Evolutionary conservation across 2,329 filamentous ascomycete species (phyloP), one percentile per base, ranked within the genome.

Genomic region (Talaromyces sp.): DNA sequence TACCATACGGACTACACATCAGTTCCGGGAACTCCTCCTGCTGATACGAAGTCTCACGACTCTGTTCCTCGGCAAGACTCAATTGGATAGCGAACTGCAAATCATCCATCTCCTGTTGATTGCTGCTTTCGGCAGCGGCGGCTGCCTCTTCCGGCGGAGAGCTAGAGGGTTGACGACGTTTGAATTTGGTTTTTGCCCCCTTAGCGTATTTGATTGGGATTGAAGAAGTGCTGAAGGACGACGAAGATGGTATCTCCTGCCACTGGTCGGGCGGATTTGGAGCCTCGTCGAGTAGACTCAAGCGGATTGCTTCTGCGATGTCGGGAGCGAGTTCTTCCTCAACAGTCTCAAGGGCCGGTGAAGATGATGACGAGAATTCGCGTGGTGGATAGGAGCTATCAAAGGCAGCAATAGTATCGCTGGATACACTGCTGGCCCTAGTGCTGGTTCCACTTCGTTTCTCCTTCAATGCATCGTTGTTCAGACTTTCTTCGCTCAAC

Each of bases 11-110:
- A 2, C 67, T 53, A 1, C 69, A 68, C 11, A 61, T 65, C 27
- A 75, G 70, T 8, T 68, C 67, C 5, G 76, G 77, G 17, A 76
- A 78, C 38, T 77, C 75, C n/a, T 76, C 74, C 54, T 67, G 67
- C 25, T 72, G 70, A 27, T 71, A 58, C 5, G 58, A 64, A 8
- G 53, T 60, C 59, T 75, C 75, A 53, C 79, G 76, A 71, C 83
- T 85, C 72, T 84, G 78, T 69, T 86, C 83, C 70, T 89, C 86
- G 0, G 82, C 86, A 59, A 89, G 77, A 72, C 87, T 89, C 29
- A 89, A 72, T 72, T 87, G 86, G 67, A 89, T 76, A 0, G 87
- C 87, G 72, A 86, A 86, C 67, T 88, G 85, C 36, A 89, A 71
- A 73, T 89, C 87, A 53, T 82, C 81, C 68, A 85, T 76, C 70